A percentile compares a stretch with the other conserved stretches of the same genome.
Conservation (phyloP, 1,284 basidiomycete genomes). For the Leccinum solheimii region DNA sequence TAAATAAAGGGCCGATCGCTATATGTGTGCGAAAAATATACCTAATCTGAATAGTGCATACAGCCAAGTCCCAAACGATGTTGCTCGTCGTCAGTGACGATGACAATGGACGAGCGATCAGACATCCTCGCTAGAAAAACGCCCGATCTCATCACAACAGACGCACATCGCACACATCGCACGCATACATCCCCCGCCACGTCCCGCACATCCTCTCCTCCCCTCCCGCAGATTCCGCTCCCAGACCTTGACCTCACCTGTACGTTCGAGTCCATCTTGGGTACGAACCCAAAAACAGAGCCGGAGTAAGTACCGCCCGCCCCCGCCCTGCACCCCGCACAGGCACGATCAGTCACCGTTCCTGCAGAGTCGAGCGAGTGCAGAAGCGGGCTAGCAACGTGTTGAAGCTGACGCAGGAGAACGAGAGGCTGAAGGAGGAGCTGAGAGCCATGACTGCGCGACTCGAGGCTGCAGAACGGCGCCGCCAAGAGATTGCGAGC, state of each 20-base stretch:
- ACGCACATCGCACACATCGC: slow-evolving; percentile 21
- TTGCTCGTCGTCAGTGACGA: slow-evolving; percentile 25
- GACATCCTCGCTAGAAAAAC: slow-evolving; percentile 4
- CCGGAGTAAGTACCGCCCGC: slow-evolving; percentile 37
- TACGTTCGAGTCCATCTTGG: slow-evolving; percentile 52
- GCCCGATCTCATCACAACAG: neutral
- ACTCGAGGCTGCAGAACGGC: slow-evolving; percentile 69
- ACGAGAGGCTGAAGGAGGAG: slow-evolving; percentile 73
- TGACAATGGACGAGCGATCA: slow-evolving; percentile 30
- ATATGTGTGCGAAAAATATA: slow-evolving; percentile 30
- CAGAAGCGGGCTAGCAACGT: slow-evolving; percentile 77
- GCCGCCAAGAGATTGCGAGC: slow-evolving; percentile 54
- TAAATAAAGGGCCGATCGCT: slow-evolving; percentile 35
- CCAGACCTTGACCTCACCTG: slow-evolving; percentile 50
- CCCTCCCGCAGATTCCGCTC: slow-evolving; percentile 57
- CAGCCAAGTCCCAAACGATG: neutral
- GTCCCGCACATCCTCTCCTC: slow-evolving; percentile 35
- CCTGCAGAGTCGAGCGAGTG: slow-evolving; percentile 55
- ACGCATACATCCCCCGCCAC: slow-evolving; percentile 7
- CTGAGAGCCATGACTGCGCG: slow-evolving; percentile 72
- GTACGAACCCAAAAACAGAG: slow-evolving; percentile 13
- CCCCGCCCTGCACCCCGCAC: slow-evolving; percentile 14
- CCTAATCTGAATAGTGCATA: slow-evolving; percentile 1
- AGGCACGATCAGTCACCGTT: slow-evolving; percentile 29
- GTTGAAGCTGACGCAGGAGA: slow-evolving; percentile 70